These are phyloP conservation scores for Tolypocladium pustulatum DNA, from an alignment of 2,329 filamentous ascomycete genomes.

Conservation along the genomic window DNA sequence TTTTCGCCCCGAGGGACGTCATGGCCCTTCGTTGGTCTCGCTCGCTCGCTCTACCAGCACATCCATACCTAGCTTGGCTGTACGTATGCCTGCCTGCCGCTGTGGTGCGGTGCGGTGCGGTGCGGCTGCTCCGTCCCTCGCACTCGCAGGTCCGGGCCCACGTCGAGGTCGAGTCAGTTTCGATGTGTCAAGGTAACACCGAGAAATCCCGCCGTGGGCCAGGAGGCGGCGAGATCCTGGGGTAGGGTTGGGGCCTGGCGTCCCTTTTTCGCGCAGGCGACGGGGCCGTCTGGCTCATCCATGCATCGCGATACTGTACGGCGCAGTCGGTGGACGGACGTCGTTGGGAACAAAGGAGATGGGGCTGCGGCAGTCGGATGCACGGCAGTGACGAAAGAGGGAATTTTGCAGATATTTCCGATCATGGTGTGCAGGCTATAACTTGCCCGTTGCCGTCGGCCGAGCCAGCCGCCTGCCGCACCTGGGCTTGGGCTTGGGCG, in stretches of 20 bases:
- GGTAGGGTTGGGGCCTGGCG: neutral
- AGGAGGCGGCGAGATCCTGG: neutral
- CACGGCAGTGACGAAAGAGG: neutral
- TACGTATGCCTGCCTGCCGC: too few species aligned
- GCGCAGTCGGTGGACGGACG: neutral
- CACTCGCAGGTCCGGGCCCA: too few species aligned
- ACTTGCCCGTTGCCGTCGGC: neutral
- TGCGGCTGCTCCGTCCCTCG: too few species aligned
- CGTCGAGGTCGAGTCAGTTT: slow-evolving; percentile 6
- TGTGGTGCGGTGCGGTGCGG: too few species aligned
- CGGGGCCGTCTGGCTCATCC: neutral
- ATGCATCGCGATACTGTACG: neutral
- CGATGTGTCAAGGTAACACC: slow-evolving; percentile 8
- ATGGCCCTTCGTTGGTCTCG: too few species aligned
- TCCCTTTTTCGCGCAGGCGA: neutral
- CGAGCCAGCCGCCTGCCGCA: neutral
- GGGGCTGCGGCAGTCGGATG: neutral
- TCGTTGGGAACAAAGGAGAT: neutral
- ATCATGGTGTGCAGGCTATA: neutral
- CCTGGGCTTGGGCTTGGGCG: neutral
- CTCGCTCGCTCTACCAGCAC: too few species aligned
- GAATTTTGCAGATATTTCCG: neutral
- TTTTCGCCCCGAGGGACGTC: neutral
- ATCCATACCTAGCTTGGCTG: too few species aligned
- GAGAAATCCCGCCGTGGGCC: slow-evolving; percentile 1